Conservation (phyloP, 768 basidiomycete genomes). For the Boletus coccyginus region DNA sequence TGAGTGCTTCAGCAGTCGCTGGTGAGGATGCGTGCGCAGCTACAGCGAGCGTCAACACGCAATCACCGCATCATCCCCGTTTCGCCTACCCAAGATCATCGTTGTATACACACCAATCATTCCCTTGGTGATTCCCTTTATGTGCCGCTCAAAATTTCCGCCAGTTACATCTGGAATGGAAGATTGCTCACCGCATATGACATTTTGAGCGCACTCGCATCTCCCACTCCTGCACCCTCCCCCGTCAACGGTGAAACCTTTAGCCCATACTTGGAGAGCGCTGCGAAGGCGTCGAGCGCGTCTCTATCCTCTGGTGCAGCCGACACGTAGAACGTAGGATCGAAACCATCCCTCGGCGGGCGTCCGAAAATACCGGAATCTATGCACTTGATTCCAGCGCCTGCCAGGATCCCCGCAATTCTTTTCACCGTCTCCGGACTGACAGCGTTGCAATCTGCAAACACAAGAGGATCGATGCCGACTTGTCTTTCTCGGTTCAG, state of each 20-base stretch:
- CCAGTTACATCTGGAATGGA: neutral
- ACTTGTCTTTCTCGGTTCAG: neutral
- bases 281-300: conserved; percentile 39
- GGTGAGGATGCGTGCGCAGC: conserved; percentile 58
- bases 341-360: conserved; percentile 45
- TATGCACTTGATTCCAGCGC: conserved; percentile 41
- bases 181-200: conserved; percentile 51
- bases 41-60: conserved; percentile 19
- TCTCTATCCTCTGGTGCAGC: conserved; percentile 32
- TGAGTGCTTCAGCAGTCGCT: conserved; percentile 55
- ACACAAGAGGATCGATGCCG: conserved; percentile 29
- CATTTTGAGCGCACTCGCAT: conserved; percentile 64
- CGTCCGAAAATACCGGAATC: conserved; percentile 59
- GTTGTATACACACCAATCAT: conserved; percentile 50
- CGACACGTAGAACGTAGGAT: conserved; percentile 58
- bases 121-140: conserved; percentile 56
- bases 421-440: conserved; percentile 47
- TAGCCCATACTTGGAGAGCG: conserved; percentile 42
- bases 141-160: neutral
- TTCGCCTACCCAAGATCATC: conserved; percentile 49
- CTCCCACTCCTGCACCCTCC: conserved; percentile 49
- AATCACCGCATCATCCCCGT: neutral
- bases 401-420: conserved; percentile 45
- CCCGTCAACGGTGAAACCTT: conserved; percentile 45
- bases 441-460: conserved; percentile 59